phyloP scores from a whole-genome alignment of 176 grass and related monocot genomes.

The Chloris gayana region DNA sequence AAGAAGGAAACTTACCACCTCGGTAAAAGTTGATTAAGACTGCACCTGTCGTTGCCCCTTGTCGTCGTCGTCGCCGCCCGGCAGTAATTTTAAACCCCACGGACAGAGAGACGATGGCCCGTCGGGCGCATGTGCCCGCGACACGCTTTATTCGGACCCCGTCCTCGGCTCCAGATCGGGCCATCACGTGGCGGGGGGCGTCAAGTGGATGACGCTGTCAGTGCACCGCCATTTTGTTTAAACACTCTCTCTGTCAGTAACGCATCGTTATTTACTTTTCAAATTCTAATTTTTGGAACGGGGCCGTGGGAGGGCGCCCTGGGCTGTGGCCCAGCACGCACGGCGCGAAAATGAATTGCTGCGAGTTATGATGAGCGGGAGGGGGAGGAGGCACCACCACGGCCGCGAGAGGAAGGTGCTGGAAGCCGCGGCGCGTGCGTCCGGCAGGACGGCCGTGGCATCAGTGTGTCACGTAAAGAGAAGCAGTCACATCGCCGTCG shows the following conservation, averaged over 20 bases:
- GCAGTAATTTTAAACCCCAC: background rate
- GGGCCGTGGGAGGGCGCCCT: no score
- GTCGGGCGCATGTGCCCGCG: background rate
- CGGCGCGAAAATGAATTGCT: background rate
- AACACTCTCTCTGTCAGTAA: no score
- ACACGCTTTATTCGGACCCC: background rate
- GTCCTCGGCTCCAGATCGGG: no score
- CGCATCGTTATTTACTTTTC: no score
- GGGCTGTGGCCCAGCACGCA: background rate
- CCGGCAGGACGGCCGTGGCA: background rate
- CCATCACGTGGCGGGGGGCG: no score
- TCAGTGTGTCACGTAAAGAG: slow-evolving; percentile 2
- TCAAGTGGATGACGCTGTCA: background rate
- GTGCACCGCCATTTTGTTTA: background rate
- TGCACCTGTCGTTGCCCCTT: no score
- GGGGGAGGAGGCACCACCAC: no score
- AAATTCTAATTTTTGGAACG: no score
- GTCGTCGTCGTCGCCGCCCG: no score
- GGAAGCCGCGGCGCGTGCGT: background rate
- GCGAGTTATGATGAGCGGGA: background rate
- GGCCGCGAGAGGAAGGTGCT: no score
- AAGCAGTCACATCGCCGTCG: background rate
- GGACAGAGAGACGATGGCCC: background rate
- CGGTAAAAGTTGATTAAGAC: background rate
- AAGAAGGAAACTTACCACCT: background rate